Percentiles rank a stretch among this genome's conserved stretches.
These are phyloP conservation scores for Schizosaccharomyces lindneri DNA, from an alignment of 805 yeast genomes.

Conservation along the genomic window DNA sequence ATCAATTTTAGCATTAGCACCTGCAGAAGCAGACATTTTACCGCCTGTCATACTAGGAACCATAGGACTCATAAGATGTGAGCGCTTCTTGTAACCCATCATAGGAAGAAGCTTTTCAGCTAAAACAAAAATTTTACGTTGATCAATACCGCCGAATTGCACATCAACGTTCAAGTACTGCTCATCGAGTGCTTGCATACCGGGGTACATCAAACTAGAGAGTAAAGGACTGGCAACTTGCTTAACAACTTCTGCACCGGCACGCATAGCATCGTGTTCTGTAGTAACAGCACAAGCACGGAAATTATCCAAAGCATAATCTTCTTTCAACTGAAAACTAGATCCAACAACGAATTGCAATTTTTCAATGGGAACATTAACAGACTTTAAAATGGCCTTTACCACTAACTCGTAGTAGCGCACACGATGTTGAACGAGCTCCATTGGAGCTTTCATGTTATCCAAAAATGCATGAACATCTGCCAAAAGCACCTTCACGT, in stretches of 20 bases:
- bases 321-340: conserved; percentile 54
- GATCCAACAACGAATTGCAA: conserved; percentile 69
- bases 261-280: conserved; percentile 91
- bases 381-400: conserved; percentile 61
- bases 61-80: conserved; percentile 96
- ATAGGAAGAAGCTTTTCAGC: conserved; percentile 83
- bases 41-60: conserved; percentile 92
- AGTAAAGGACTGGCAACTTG: conserved; percentile 86
- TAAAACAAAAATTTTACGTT: conserved; percentile 85
- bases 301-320: conserved; percentile 76
- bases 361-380: conserved; percentile 79
- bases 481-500: conserved; percentile 73
- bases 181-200: conserved; percentile 97
- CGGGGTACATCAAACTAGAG: conserved; percentile 83
- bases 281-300: conserved; percentile 61
- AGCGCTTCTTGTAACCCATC: conserved; percentile 88
- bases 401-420: conserved; percentile 64
- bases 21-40: conserved; percentile 92
- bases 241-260: conserved; percentile 98
- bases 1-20: conserved; percentile 86
- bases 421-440: conserved; percentile 70
- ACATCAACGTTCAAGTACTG: conserved; percentile 68
- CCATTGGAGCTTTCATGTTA: conserved; percentile 94
- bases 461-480: conserved; percentile 92
- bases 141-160: conserved; percentile 98